phyloP scores from a whole-genome alignment of 495 filamentous ascomycete species.

The Poronia punctata region DNA sequence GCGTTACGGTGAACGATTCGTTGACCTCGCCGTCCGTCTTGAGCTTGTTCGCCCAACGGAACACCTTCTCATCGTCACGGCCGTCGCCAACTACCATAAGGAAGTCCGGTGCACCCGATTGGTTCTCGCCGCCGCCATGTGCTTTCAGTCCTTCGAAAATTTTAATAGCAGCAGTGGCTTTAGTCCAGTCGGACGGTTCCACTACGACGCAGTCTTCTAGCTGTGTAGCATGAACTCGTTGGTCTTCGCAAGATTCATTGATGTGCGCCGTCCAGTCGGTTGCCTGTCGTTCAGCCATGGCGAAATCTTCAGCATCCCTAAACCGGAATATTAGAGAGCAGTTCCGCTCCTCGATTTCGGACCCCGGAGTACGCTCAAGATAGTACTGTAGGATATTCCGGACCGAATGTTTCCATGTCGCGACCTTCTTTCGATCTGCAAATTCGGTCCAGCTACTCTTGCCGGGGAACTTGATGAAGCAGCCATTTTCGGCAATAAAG shows the following conservation, averaged over 20 bases:
- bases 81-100: constrained; percentile 81
- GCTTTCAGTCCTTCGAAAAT: constrained; percentile 55
- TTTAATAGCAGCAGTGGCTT: constrained; percentile 66
- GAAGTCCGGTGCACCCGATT: constrained; percentile 61
- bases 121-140: constrained; percentile 27
- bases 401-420: constrained; percentile 72
- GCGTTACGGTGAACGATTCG: constrained; percentile 71
- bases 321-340: constrained; percentile 87
- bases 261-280: constrained; percentile 86
- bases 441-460: constrained; percentile 64
- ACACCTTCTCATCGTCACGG: constrained; percentile 86
- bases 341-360: constrained; percentile 76
- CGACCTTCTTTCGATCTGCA: constrained; percentile 57
- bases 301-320: constrained; percentile 68
- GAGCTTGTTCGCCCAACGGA: constrained; percentile 83
- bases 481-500: constrained; percentile 88
- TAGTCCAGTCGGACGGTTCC: constrained; percentile 74
- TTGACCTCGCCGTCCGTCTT: constrained; percentile 45
- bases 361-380: constrained; percentile 77
- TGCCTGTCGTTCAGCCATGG: constrained; percentile 65
- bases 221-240: constrained; percentile 78
- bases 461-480: constrained; percentile 70
- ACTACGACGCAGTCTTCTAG: constrained; percentile 69
- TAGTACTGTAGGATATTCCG: constrained; percentile 76
- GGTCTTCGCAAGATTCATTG: constrained; percentile 79